Conservation (phyloP, 352 stramenopile species). For the Phytopythium oedochilum region DNA sequence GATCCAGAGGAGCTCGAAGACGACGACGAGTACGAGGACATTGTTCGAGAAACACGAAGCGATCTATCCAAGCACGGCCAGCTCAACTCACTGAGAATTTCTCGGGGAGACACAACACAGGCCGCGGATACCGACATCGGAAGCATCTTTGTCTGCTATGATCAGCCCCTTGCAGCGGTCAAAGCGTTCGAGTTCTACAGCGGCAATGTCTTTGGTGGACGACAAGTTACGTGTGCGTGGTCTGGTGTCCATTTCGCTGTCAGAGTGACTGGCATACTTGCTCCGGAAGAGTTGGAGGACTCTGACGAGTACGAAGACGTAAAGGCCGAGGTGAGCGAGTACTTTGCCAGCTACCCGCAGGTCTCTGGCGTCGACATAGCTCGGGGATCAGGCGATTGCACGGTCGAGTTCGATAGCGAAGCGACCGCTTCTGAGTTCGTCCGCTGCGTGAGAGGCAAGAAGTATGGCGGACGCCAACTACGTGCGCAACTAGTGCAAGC, state of each 20-base stretch:
- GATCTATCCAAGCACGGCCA: not conserved
- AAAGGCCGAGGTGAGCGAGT: slow-evolving; percentile 9
- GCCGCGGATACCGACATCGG: not conserved
- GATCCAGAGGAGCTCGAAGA: slow-evolving; percentile 5
- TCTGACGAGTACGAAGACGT: slow-evolving; percentile 26
- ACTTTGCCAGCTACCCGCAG: slow-evolving; percentile 16
- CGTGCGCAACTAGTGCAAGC: not conserved
- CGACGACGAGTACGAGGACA: slow-evolving; percentile 2
- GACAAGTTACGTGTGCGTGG: not conserved
- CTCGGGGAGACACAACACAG: not conserved
- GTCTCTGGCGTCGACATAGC: slow-evolving; percentile 10
- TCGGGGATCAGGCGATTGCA: slow-evolving; percentile 9
- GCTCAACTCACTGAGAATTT: not conserved
- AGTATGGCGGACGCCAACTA: slow-evolving; percentile 32
- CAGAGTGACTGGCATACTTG: slow-evolving; percentile 4
- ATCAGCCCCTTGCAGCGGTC: not conserved
- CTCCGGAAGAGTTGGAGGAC: slow-evolving; percentile 18
- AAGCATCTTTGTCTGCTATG: not conserved
- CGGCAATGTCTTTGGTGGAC: not conserved
- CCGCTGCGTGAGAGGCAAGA: slow-evolving; percentile 13
- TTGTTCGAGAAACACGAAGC: not conserved
- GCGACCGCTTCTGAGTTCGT: slow-evolving; percentile 11
- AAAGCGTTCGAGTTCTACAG: not conserved
- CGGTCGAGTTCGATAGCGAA: slow-evolving; percentile 12
- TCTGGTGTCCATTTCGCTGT: not conserved